These are phyloP conservation scores for Peniophora sp. DNA, from an alignment of 1,284 basidiomycete species.

Conservation along the genomic window DNA sequence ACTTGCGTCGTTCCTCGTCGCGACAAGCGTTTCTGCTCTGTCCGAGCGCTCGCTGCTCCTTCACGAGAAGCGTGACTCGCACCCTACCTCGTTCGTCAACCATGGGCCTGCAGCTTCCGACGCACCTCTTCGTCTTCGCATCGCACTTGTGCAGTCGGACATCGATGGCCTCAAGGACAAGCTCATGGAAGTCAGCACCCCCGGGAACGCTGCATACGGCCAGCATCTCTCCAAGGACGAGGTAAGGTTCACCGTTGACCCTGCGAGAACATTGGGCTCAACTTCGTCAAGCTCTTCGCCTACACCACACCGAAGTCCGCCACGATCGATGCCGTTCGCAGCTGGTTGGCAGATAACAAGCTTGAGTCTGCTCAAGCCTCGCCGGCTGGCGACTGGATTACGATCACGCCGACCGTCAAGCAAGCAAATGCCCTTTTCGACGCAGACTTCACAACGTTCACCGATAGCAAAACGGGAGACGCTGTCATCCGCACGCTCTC, in stretches of 20 bases:
- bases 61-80: constrained; percentile 12
- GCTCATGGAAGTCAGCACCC: constrained; percentile 21
- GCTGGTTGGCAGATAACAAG: constrained; percentile 29
- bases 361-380: constrained; percentile 23
- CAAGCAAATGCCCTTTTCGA: constrained; percentile 30
- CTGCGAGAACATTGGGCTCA: constrained; percentile 18
- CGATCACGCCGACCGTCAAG: constrained; percentile 27
- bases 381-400: constrained; percentile 32
- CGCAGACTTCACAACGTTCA: constrained; percentile 30
- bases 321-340: constrained; percentile 25
- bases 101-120: constrained; percentile 11
- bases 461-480: constrained; percentile 23
- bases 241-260: constrained; percentile 13
- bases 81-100: constrained; percentile 12
- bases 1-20: constrained; percentile 1
- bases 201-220: constrained; percentile 21
- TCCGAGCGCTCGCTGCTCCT: constrained; percentile 6
- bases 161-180: constrained; percentile 20
- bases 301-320: constrained; percentile 27
- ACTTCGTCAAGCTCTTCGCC: constrained; percentile 21
- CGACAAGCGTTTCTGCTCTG: neutral
- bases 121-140: constrained; percentile 12
- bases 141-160: constrained; percentile 18
- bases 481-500: constrained; percentile 28
- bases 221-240: constrained; percentile 21